Percentiles rank a stretch among this genome's conserved stretches.
Conservation (phyloP, 805 yeast genomes). For the Yarrowia sp. region DNA sequence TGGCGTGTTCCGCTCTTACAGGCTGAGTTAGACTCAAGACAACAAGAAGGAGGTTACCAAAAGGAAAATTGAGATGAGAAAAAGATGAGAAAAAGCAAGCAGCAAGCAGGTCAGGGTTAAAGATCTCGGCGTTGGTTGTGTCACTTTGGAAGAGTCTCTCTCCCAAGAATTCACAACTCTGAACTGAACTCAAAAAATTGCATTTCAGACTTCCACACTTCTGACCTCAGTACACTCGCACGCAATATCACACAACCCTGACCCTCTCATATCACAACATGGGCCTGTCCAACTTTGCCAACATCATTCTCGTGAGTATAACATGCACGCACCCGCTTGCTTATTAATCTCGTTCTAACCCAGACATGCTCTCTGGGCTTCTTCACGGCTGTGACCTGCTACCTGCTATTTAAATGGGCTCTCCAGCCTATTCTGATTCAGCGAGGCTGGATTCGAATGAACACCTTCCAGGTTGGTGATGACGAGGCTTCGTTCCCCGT, state of each 20-base stretch:
- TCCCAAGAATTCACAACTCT: neutral
- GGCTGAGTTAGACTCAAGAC: too few relatives aligned
- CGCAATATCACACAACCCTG: conserved; percentile 17
- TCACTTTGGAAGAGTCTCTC: too few relatives aligned
- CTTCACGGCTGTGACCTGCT: conserved; percentile 27
- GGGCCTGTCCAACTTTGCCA: conserved; percentile 27
- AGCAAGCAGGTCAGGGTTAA: too few relatives aligned
- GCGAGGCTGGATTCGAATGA: conserved; percentile 25
- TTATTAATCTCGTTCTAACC: neutral
- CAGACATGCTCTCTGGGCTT: conserved; percentile 29
- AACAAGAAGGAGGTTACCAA: too few relatives aligned
- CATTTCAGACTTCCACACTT: conserved; percentile 2
- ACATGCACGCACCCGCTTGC: neutral
- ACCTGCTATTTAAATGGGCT: conserved; percentile 28
- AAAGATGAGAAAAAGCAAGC: too few relatives aligned
- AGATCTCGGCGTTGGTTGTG: too few relatives aligned
- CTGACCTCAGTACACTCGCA: neutral
- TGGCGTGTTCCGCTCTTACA: too few relatives aligned
- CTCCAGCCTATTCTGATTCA: conserved; percentile 29
- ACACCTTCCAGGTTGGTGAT: conserved; percentile 19
- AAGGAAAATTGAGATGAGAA: too few relatives aligned
- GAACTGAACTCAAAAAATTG: neutral
- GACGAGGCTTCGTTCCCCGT: conserved; percentile 20
- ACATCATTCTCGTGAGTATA: conserved; percentile 28
- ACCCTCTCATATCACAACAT: conserved; percentile 3